Evolutionary conservation across 345 rosid genomes (phyloP).

Genomic region (Linum tenue): DNA sequence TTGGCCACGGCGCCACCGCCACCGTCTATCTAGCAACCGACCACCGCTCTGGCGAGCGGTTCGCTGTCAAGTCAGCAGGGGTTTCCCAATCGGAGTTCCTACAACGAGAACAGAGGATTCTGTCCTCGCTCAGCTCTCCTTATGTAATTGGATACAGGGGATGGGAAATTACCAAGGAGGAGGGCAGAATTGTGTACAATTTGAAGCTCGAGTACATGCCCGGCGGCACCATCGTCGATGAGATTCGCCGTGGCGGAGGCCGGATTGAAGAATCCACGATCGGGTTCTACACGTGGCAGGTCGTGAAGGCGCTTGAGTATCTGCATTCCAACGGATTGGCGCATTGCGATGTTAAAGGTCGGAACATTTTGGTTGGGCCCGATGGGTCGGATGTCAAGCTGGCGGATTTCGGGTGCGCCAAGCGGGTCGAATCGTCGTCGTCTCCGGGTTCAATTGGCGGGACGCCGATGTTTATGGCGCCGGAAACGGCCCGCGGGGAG

Average conservation of each 20-base stretch:
- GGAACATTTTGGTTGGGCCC: conserved; percentile 44
- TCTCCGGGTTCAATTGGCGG: conserved; percentile 32
- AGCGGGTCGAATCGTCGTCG: conserved; percentile 13
- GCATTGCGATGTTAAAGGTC: conserved; percentile 69
- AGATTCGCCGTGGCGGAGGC: conserved; percentile 29
- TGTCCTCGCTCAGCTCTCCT: conserved; percentile 38
- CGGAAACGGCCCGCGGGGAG: conserved; percentile 81
- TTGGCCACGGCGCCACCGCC: conserved; percentile 55
- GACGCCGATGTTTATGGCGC: conserved; percentile 72
- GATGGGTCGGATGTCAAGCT: conserved; percentile 36
- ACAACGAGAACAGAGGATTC: conserved; percentile 28
- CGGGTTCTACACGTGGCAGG: conserved; percentile 38
- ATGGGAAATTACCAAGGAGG: conserved; percentile 33
- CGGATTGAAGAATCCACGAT: conserved; percentile 32
- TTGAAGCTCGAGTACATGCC: conserved; percentile 59
- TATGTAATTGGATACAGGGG: conserved; percentile 62
- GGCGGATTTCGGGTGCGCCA: conserved; percentile 74
- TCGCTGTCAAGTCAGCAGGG: conserved; percentile 50
- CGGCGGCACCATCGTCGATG: conserved; percentile 41
- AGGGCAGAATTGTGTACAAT: conserved; percentile 35
- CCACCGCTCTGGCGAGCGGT: conserved; percentile 21
- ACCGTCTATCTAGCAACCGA: conserved; percentile 34
- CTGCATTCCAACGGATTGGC: conserved; percentile 46
- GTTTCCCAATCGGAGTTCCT: conserved; percentile 32
- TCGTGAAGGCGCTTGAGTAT: conserved; percentile 49